Evolutionary conservation across 805 yeast species (phyloP), one percentile per base, ranked within the genome.

Genomic region (Candida railenensis): DNA sequence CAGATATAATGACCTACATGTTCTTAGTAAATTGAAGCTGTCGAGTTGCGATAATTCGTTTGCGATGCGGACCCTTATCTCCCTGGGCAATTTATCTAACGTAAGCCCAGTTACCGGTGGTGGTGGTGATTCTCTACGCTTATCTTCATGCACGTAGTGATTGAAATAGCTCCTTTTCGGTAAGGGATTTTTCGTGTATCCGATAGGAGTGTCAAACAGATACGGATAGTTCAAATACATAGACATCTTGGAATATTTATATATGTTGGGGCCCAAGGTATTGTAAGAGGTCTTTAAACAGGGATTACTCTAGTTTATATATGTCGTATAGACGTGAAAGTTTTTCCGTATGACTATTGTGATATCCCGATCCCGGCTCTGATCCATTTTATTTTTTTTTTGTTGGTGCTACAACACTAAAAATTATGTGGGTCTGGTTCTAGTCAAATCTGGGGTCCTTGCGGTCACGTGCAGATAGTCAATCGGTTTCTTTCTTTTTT

Each of bases 1-100:
- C 1, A 46, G 42, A 48, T 66, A 67, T 51, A 72, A 57, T 2
- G 59, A 43, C 32, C 49, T 62, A 46, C 58, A 65, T 2, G 62
- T 64, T 5, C 54, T 48, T 43, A 74, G 48, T 16, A 75, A 48
- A 40, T 49, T 64, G 3, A 70, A 44, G 22, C 69, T 57, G 46
- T 72, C 78, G 43, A 63, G 61, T 52, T 74, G 80, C 3, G 70
- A 54, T 20, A 73, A 52, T 11, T 59, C 49, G 25, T 63, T 56
- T n/a, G 71, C 60, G 4, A 74, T 64, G 28, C 48, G 43, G 20
- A 58, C 40, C 7, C 67, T 55, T 12, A 74, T 49, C 48, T 74
- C 80, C 22, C 58, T 55, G 1, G 80, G 78, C 1, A 74, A 60
- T 41, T 45, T 55, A 21, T 63, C 68, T 3, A 69, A 47, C 3